Conservation (phyloP, 2,329 filamentous ascomycete species). For the Bipolaris cookei region DNA sequence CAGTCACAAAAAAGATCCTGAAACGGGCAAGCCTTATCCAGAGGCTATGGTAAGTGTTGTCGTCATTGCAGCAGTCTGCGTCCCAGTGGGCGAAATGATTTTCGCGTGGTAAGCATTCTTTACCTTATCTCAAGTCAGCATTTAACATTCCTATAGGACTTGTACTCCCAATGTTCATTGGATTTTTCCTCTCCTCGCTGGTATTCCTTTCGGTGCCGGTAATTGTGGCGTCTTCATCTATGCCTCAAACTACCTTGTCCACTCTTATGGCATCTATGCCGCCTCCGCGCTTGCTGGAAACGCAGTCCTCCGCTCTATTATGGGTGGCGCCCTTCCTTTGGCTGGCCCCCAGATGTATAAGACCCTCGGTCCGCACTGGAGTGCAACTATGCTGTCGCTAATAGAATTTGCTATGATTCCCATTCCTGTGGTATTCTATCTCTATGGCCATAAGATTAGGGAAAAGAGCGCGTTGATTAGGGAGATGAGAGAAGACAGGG, state of each 20-base stretch:
- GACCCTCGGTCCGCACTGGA: constrained; percentile 75
- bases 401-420: constrained; percentile 77
- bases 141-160: constrained; percentile 5
- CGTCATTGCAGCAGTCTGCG: constrained; percentile 75
- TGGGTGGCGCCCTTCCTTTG: constrained; percentile 80
- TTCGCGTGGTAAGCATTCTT: constrained; percentile 70
- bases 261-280: constrained; percentile 80
- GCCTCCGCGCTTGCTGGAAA: constrained; percentile 83
- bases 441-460: constrained; percentile 63
- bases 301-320: constrained; percentile 71
- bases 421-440: constrained; percentile 80
- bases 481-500: constrained; percentile 53
- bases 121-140: background rate
- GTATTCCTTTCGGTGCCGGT: constrained; percentile 78
- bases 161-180: constrained; percentile 81
- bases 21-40: constrained; percentile 73
- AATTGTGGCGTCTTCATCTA: constrained; percentile 85
- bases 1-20: constrained; percentile 73
- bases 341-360: constrained; percentile 69
- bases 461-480: constrained; percentile 62
- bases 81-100: constrained; percentile 79
- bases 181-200: constrained; percentile 78
- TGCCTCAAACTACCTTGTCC: constrained; percentile 77
- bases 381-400: constrained; percentile 75
- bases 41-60: constrained; percentile 84